phyloP scores from a whole-genome alignment of 2,329 filamentous ascomycete genomes.

The Didymella lethalis region DNA sequence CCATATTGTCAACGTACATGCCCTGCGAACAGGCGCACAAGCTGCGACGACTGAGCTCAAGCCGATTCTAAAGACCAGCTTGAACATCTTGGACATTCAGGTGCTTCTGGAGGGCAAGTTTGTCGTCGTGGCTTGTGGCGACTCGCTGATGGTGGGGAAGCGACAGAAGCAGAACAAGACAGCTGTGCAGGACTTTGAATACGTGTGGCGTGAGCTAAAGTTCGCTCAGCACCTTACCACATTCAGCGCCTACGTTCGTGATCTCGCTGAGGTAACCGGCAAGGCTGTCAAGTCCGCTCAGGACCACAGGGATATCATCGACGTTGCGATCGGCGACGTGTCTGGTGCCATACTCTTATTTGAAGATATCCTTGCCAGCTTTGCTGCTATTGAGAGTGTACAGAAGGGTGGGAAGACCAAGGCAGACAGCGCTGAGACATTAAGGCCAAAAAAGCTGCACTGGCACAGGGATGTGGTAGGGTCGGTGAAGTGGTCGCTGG shows the following conservation, averaged over 20 bases:
- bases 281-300: slow-evolving; percentile 45
- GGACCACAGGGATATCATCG: slow-evolving; percentile 60
- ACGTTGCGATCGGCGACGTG: slow-evolving; percentile 79
- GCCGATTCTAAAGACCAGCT: slow-evolving; percentile 46
- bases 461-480: slow-evolving; percentile 90
- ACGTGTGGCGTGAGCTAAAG: slow-evolving; percentile 63
- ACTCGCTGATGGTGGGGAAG: slow-evolving; percentile 68
- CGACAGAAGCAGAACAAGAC: slow-evolving; percentile 46
- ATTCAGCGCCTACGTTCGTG: slow-evolving; percentile 50
- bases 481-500: slow-evolving; percentile 87
- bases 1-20: slow-evolving; percentile 50
- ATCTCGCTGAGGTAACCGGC: slow-evolving; percentile 60
- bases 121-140: slow-evolving; percentile 64
- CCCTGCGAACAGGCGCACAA: slow-evolving; percentile 41
- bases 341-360: slow-evolving; percentile 84
- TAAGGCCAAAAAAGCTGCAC: slow-evolving; percentile 73
- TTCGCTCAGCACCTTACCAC: slow-evolving; percentile 66
- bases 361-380: slow-evolving; percentile 71
- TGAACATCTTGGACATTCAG: slow-evolving; percentile 50
- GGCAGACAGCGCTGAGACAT: slow-evolving; percentile 45
- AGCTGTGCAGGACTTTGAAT: slow-evolving; percentile 52
- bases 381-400: slow-evolving; percentile 56
- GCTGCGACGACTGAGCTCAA: slow-evolving; percentile 44
- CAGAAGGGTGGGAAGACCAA: slow-evolving; percentile 39
- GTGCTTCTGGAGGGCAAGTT: slow-evolving; percentile 64